A percentile compares a stretch with the other conserved stretches of the same genome.
Evolutionary conservation across 345 rosid species (phyloP).

Genomic region (Lenwebbia sp.): DNA sequence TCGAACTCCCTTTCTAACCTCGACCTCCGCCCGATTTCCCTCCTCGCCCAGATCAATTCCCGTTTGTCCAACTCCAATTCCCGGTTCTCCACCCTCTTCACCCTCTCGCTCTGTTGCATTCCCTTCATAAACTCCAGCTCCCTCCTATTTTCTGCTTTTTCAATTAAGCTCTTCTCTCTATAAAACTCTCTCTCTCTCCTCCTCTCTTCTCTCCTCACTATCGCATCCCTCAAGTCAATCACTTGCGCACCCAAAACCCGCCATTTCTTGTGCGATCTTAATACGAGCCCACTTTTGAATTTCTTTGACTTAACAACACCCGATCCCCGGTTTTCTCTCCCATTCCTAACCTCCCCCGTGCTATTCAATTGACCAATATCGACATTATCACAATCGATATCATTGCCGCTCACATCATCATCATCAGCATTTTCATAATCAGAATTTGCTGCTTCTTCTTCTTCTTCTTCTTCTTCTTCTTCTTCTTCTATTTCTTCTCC

Average conservation of each 20-base stretch:
- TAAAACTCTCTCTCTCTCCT: constrained; percentile 43
- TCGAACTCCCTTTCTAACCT: constrained; percentile 37
- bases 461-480: background rate
- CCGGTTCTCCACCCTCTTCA: constrained; percentile 31
- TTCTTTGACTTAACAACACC: constrained; percentile 13
- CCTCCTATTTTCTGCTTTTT: constrained; percentile 29
- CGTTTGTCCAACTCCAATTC: constrained; percentile 46
- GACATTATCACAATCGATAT: constrained; percentile 2
- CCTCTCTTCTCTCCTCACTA: constrained; percentile 48
- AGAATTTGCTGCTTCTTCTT: background rate
- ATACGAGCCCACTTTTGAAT: constrained; percentile 15
- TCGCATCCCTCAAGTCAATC: constrained; percentile 38
- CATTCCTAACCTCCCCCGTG: constrained; percentile 24
- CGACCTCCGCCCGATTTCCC: constrained; percentile 29
- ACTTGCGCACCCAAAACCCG: constrained; percentile 40
- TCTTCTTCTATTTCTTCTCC: constrained; percentile 11
- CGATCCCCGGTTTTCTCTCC: constrained; percentile 15
- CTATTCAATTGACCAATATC: constrained; percentile 1
- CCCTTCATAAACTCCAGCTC: constrained; percentile 31
- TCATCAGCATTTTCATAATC: constrained; percentile 8
- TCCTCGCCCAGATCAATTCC: constrained; percentile 32
- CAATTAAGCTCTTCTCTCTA: constrained; percentile 26
- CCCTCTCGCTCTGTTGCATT: constrained; percentile 15
- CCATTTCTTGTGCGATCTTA: constrained; percentile 16
- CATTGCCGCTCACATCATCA: constrained; percentile 15